Conservation (phyloP, 139 green algal genomes). For the Diplosphaera chodatii region DNA sequence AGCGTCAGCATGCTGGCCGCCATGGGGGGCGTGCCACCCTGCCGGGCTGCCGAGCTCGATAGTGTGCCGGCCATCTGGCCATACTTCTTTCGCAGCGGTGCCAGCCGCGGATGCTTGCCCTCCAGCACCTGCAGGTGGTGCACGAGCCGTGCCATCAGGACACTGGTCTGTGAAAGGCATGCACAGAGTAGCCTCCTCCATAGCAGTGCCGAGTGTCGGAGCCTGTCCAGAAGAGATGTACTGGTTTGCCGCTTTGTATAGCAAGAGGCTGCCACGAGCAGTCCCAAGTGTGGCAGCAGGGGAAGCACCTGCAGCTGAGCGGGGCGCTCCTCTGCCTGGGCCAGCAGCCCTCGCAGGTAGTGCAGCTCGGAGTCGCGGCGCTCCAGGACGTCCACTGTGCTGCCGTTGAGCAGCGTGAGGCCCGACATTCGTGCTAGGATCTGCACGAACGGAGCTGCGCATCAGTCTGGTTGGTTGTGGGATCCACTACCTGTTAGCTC, state of each 20-base stretch:
- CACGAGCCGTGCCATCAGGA: background rate
- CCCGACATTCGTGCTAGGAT: conserved; percentile 52
- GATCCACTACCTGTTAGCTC: too few relatives aligned
- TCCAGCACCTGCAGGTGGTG: background rate
- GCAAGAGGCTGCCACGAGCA: too few relatives aligned
- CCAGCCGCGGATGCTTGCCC: background rate
- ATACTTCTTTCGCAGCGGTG: background rate
- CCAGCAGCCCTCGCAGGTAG: conserved; percentile 48
- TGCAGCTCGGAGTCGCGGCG: conserved; percentile 67
- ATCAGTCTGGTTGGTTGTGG: too few relatives aligned
- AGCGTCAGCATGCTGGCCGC: background rate
- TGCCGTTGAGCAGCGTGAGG: conserved; percentile 67
- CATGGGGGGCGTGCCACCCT: background rate
- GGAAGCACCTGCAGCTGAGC: background rate
- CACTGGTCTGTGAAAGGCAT: too few relatives aligned
- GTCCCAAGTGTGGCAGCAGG: too few relatives aligned
- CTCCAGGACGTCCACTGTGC: conserved; percentile 52
- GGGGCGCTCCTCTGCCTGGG: background rate
- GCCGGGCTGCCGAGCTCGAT: too few relatives aligned
- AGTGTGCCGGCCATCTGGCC: background rate
- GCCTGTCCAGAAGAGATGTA: too few relatives aligned
- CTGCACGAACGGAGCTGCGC: too few relatives aligned
- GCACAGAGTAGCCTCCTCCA: too few relatives aligned
- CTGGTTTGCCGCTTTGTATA: too few relatives aligned
- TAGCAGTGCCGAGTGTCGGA: too few relatives aligned